phyloP scores from a whole-genome alignment of 257 asterid species.

The Capsicum baccatum region DNA sequence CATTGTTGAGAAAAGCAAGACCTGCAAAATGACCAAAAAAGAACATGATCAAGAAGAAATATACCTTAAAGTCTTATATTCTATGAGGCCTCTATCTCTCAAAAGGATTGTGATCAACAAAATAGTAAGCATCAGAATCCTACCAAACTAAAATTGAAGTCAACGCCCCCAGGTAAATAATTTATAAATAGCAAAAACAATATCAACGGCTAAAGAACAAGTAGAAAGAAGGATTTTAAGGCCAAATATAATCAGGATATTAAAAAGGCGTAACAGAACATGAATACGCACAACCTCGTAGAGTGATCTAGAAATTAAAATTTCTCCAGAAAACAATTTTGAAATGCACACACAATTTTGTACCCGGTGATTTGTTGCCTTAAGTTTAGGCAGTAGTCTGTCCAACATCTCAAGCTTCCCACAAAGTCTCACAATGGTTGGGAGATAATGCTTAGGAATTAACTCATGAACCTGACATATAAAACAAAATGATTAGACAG shows the following conservation, averaged over 20 bases:
- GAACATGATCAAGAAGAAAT: neutral
- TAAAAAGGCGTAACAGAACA: neutral
- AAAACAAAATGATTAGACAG: neutral
- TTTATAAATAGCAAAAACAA: constrained; percentile 10
- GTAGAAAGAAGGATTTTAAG: neutral
- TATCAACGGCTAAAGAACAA: neutral
- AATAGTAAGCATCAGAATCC: constrained; percentile 23
- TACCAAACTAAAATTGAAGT: neutral
- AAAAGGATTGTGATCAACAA: constrained; percentile 10
- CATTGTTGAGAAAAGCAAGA: constrained; percentile 98
- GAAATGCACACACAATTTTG: constrained; percentile 22
- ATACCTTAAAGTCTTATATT: no score
- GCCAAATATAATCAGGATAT: neutral
- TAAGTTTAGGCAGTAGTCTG: constrained; percentile 88
- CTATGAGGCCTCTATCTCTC: constrained; percentile 16
- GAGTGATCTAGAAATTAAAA: constrained; percentile 9
- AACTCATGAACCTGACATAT: constrained; percentile 75
- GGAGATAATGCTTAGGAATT: constrained; percentile 92
- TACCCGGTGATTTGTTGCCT: constrained; percentile 99
- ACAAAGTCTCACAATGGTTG: constrained; percentile 81
- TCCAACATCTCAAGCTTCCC: constrained; percentile 99
- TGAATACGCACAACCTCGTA: neutral
- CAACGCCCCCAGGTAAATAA: neutral
- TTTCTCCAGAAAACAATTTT: constrained; percentile 19
- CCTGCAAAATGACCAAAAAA: constrained; percentile 51